phyloP scores from a whole-genome alignment of 176 grass and related monocot species.

The Carex parvula region DNA sequence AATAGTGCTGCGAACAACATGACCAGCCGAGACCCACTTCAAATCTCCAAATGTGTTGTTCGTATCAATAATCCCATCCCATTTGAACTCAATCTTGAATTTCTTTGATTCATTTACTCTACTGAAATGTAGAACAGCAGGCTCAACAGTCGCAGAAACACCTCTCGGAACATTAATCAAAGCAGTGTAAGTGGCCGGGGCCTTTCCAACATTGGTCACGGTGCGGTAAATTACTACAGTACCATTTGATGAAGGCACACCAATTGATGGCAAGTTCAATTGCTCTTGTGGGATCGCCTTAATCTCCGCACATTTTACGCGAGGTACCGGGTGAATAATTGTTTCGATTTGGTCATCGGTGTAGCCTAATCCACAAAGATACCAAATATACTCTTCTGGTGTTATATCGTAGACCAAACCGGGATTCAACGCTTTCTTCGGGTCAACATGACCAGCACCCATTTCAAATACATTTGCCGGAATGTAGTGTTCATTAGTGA shows the following conservation, averaged over 20 bases:
- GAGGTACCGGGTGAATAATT: conserved; percentile 40
- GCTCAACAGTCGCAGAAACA: conserved; percentile 36
- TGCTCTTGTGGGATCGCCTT: conserved; percentile 34
- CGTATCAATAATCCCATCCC: not conserved
- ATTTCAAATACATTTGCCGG: conserved; percentile 38
- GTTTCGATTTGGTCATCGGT: conserved; percentile 33
- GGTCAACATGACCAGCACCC: conserved; percentile 63
- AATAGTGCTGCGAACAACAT: conserved; percentile 57
- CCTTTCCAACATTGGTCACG: conserved; percentile 64
- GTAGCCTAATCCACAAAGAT: conserved; percentile 60
- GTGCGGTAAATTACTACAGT: conserved; percentile 33
- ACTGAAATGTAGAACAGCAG: conserved; percentile 43
- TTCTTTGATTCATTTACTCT: conserved; percentile 44
- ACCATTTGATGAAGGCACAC: conserved; percentile 29
- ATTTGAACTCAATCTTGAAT: conserved; percentile 46
- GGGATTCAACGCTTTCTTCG: conserved; percentile 40
- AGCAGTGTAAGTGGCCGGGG: conserved; percentile 33
- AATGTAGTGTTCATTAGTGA: conserved; percentile 19
- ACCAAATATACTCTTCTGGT: conserved; percentile 50
- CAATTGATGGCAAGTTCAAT: conserved; percentile 78
- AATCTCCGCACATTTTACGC: conserved; percentile 27
- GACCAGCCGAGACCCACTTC: conserved; percentile 45
- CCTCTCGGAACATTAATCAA: conserved; percentile 31
- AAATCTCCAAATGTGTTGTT: conserved; percentile 42
- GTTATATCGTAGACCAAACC: conserved; percentile 71